These are phyloP conservation scores for Volvariella volvacea DNA, from an alignment of 1,284 basidiomycete genomes.

Conservation along the genomic window DNA sequence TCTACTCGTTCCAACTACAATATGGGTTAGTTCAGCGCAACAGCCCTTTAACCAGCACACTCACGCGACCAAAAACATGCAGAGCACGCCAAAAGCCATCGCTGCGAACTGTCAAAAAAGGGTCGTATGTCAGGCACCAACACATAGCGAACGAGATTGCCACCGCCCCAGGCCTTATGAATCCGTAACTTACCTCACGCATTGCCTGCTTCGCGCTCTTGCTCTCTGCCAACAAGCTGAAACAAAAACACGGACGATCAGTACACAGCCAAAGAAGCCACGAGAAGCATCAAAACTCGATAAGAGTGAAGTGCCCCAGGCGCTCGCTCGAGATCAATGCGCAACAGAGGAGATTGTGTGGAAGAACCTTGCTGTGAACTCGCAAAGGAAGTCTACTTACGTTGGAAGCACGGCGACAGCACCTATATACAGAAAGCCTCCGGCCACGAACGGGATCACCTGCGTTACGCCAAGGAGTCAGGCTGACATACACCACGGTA, in stretches of 20 bases:
- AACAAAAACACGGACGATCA: conserved; percentile 1
- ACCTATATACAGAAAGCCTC: conserved; percentile 90
- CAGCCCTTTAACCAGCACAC: conserved; percentile 26
- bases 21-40: conserved; percentile 13
- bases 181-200: conserved; percentile 57
- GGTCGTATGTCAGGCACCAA: conserved; percentile 10
- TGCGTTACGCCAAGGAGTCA: conserved; percentile 19
- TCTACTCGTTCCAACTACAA: conserved; percentile 78
- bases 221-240: conserved; percentile 76
- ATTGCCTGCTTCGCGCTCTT: conserved; percentile 80
- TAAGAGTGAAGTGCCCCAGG: too few species aligned
- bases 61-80: conserved; percentile 86
- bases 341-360: neutral
- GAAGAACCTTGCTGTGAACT: neutral
- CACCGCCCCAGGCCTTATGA: too few species aligned
- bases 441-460: conserved; percentile 89
- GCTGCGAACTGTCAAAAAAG: conserved; percentile 65
- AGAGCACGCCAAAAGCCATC: conserved; percentile 82
- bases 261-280: neutral
- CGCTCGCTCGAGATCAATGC: neutral
- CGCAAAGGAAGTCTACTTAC: conserved; percentile 38
- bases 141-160: too few species aligned
- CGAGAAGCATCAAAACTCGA: too few species aligned
- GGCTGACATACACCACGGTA: conserved; percentile 12
- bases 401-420: conserved; percentile 86